Evolutionary conservation across 2,329 filamentous ascomycete genomes (phyloP).

Genomic region (Xylariomycetidae sp.): DNA sequence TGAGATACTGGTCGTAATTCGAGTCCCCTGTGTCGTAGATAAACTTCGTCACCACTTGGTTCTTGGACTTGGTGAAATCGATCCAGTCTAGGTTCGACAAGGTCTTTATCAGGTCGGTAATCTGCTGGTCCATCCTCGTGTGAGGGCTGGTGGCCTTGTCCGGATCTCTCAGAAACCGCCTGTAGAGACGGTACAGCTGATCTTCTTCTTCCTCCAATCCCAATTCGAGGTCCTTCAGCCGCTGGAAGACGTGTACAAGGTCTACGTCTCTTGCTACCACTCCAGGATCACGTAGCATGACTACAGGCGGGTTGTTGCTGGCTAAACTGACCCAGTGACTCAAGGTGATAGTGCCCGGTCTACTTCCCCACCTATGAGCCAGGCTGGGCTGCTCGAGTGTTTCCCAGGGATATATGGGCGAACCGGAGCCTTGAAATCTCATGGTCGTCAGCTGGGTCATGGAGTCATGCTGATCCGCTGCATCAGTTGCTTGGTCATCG

Average conservation of each 20-base stretch:
- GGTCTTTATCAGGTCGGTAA: conserved; percentile 66
- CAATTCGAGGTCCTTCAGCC: conserved; percentile 53
- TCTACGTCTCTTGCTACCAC: conserved; percentile 57
- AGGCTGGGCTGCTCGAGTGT: conserved; percentile 72
- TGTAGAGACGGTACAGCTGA: conserved; percentile 62
- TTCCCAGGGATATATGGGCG: conserved; percentile 56
- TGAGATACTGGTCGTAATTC: conserved; percentile 54
- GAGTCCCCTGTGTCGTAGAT: conserved; percentile 57
- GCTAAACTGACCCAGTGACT: conserved; percentile 63
- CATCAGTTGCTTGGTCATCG: conserved; percentile 34
- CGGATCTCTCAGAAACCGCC: conserved; percentile 62
- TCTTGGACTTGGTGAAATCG: conserved; percentile 64
- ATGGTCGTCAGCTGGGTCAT: conserved; percentile 58
- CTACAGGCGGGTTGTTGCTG: conserved; percentile 50
- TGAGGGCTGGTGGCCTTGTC: conserved; percentile 58
- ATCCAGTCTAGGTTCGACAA: conserved; percentile 68
- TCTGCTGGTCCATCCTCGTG: conserved; percentile 64
- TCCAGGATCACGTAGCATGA: conserved; percentile 55
- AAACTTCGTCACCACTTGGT: conserved; percentile 70
- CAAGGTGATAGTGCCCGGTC: conserved; percentile 66
- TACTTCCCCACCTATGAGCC: conserved; percentile 60
- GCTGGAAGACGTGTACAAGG: conserved; percentile 52
- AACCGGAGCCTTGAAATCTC: conserved; percentile 36
- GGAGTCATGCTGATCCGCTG: conserved; percentile 45
- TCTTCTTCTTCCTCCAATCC: conserved; percentile 48